Base-by-base conservation (phyloP, 2,329 filamentous ascomycete genomes). In the Penicillium verrucosum region DNA sequence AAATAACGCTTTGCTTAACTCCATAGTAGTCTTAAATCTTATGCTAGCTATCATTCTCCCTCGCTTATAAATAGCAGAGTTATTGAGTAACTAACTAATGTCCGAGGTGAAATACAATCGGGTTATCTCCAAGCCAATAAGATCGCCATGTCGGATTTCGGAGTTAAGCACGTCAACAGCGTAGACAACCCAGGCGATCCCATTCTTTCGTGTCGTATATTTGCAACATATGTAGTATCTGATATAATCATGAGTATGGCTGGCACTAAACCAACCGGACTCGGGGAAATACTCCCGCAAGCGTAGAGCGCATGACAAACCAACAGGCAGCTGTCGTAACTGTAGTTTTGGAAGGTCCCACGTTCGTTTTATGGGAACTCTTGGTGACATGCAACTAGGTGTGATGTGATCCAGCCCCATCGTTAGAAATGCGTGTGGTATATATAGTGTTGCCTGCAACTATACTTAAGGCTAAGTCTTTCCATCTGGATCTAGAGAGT, bases 321-420 rank as follows among this genome's bases (percentile, higher is more conserved):
- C 10, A 21, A 74, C 80, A 18, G 71, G 74, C 14, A 82, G 82
- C 2, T 85, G 82, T 60, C 77, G 76, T 3, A 85, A 84, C 61
- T 85, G 83, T 66, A 67, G 65, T 37, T 51, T 55, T n/a, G 29
- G 29, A 4, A 38, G 25, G 14, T 34, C 49, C 29, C 51, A 83
- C 16, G 14, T 42, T 42, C 23, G 23, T 16, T 27, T 27, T n/a
- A n/a, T n/a, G 9, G 23, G 23, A 41, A 14, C 18, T 23, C 12
- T 8, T 41, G 5, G 21, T 23, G 34, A 21, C 18, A 27, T 23
- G 12, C 21, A 23, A 12, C 4, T 5, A 27, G 58, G 81, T 85
- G 82, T 59, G 83, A 85, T 62, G 82, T 85, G 63, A 60, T 63
- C 3, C 79, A 74, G 40, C 82, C 82, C 0, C 60, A 66, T 1